Evolutionary conservation across 2,329 filamentous ascomycete species (phyloP).

Genomic region (Nemania serpens): DNA sequence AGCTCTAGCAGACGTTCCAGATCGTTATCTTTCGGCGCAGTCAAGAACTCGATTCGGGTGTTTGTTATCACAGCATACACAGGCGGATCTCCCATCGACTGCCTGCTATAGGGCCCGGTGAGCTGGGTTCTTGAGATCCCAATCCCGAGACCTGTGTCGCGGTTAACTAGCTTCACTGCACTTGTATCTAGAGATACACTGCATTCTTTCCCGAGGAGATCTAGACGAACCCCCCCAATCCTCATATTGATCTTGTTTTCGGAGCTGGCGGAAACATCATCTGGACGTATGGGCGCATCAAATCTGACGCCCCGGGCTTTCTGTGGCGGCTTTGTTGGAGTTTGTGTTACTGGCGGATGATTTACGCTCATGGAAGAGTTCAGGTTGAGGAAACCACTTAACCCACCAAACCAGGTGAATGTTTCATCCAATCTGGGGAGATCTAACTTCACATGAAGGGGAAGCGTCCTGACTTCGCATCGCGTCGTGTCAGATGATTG

Average conservation of each 20-base stretch:
- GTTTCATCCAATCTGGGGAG: conserved; percentile 83
- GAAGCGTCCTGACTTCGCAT: conserved; percentile 74
- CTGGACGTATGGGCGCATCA: conserved; percentile 55
- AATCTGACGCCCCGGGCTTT: conserved; percentile 64
- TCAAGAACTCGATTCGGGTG: conserved; percentile 73
- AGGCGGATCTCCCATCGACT: conserved; percentile 60
- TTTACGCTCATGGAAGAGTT: conserved; percentile 82
- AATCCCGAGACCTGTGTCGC: conserved; percentile 72
- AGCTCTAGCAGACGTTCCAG: conserved; percentile 81
- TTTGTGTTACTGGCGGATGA: conserved; percentile 55
- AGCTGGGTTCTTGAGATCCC: conserved; percentile 77
- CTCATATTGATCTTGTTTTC: conserved; percentile 75
- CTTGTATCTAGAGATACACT: conserved; percentile 76
- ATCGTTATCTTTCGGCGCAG: conserved; percentile 76
- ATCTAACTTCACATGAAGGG: conserved; percentile 76
- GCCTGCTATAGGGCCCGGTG: conserved; percentile 68
- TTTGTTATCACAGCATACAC: conserved; percentile 66
- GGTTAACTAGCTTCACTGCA: conserved; percentile 78
- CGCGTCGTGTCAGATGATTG: conserved; percentile 51
- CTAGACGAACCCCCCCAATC: conserved; percentile 75
- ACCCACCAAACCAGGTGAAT: conserved; percentile 84
- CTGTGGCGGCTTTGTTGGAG: conserved; percentile 42
- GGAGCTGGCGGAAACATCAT: conserved; percentile 52
- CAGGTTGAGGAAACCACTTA: conserved; percentile 89
- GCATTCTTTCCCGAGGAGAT: conserved; percentile 78